Conservation (phyloP, 768 basidiomycete genomes). For the Tulasnella sp. region DNA sequence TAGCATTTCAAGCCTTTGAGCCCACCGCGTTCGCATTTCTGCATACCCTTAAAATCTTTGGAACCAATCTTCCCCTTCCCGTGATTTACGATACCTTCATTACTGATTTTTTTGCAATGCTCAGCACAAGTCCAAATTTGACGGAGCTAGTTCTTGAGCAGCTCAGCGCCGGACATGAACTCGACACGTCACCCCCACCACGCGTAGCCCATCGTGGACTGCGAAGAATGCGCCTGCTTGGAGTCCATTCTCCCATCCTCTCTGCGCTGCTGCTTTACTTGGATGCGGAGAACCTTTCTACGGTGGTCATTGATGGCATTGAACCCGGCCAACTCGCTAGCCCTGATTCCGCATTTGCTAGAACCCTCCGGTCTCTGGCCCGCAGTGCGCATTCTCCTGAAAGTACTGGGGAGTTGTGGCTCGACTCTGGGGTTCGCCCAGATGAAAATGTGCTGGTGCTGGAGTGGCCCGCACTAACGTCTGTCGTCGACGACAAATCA, state of each 20-base stretch:
- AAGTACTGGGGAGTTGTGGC: not conserved
- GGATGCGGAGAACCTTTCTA: not conserved
- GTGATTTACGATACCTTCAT: not conserved
- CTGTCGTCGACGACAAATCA: not conserved
- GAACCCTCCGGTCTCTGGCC: not conserved
- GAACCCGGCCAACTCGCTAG: not conserved
- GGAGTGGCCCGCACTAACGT: not conserved
- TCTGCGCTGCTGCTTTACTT: not conserved
- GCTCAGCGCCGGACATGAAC: not conserved
- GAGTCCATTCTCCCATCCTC: not conserved
- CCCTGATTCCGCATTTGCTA: not conserved
- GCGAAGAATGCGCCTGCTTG: not conserved
- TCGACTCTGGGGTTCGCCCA: not conserved
- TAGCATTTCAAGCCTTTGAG: not conserved
- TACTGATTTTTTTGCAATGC: not conserved
- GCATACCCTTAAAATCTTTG: not conserved
- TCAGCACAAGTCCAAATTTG: too few relatives aligned
- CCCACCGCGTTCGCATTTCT: too few relatives aligned
- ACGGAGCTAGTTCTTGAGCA: not conserved
- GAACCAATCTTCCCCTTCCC: too few relatives aligned
- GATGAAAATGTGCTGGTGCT: not conserved
- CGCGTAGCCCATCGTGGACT: not conserved
- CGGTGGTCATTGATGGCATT: not conserved
- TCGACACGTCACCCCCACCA: not conserved
- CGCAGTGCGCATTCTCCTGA: not conserved